These are phyloP conservation scores for Coleophoma crateriformis DNA, from an alignment of 2,329 filamentous ascomycete genomes.

Conservation along the genomic window DNA sequence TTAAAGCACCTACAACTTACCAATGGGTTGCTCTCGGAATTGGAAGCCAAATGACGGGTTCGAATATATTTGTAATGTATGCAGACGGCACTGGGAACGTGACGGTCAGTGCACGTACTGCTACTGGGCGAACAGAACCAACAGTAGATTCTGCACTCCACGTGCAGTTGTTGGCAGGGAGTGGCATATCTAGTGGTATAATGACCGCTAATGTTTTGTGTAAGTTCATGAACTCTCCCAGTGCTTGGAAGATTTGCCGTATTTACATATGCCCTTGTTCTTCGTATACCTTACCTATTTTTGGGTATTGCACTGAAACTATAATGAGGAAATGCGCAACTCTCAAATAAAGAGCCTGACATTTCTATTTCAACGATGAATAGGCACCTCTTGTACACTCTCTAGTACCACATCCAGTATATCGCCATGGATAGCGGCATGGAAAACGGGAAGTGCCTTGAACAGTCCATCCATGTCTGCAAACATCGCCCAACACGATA, in stretches of 20 bases:
- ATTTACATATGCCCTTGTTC: neutral
- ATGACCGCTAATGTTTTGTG: constrained; percentile 54
- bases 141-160: constrained; percentile 34
- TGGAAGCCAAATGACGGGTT: constrained; percentile 45
- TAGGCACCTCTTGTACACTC: constrained; percentile 13
- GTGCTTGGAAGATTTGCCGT: neutral
- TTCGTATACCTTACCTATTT: neutral
- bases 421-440: constrained; percentile 22
- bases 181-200: constrained; percentile 44
- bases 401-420: constrained; percentile 8
- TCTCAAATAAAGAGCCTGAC: constrained; percentile 2
- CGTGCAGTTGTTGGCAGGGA: constrained; percentile 44
- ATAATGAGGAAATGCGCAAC: neutral
- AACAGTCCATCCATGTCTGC: constrained; percentile 10
- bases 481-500: constrained; percentile 14
- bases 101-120: constrained; percentile 47
- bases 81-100: constrained; percentile 43
- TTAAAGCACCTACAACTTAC: constrained; percentile 45
- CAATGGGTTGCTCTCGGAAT: constrained; percentile 53
- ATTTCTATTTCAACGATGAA: no score
- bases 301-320: no score
- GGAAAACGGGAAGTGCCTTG: constrained; percentile 17
- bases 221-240: constrained; percentile 16
- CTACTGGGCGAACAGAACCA: constrained; percentile 36
- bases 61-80: constrained; percentile 57